A percentile compares a stretch with the other conserved stretches of the same genome.
Evolutionary conservation across 2,329 filamentous ascomycete species (phyloP).

Genomic region (Aspergillus fumigatus): DNA sequence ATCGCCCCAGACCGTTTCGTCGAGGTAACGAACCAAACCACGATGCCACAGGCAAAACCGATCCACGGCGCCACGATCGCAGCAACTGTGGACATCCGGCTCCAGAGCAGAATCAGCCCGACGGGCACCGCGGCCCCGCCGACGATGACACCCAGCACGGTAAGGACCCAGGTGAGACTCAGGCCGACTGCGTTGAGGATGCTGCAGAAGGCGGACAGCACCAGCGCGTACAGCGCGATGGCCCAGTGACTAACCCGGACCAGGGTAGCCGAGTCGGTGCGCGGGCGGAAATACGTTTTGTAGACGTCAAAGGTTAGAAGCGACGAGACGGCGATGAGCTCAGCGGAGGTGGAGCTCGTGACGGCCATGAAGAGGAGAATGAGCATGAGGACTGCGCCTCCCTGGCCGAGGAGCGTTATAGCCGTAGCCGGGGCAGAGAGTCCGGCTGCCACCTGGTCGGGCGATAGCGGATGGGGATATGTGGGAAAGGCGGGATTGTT

Average conservation of each 20-base stretch:
- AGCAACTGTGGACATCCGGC: conserved; percentile 35
- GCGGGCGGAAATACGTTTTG: conserved; percentile 44
- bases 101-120: conserved; percentile 37
- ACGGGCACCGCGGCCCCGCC: conserved; percentile 37
- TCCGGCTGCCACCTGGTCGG: conserved; percentile 29
- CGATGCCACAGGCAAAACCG: conserved; percentile 29
- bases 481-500: conserved; percentile 47
- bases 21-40: conserved; percentile 38
- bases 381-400: conserved; percentile 30
- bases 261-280: conserved; percentile 42
- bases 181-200: conserved; percentile 36
- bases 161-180: conserved; percentile 39
- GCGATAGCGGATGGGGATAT: conserved; percentile 38
- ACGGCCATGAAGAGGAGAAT: conserved; percentile 38
- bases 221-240: conserved; percentile 46
- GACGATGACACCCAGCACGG: conserved; percentile 38
- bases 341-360: conserved; percentile 46
- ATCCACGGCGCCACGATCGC: conserved; percentile 33
- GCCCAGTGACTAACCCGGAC: conserved; percentile 49
- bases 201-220: conserved; percentile 36
- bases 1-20: conserved; percentile 30
- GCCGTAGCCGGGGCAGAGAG: conserved; percentile 32
- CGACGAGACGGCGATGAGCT: conserved; percentile 49
- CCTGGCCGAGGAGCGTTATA: conserved; percentile 34
- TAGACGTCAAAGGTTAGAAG: conserved; percentile 53